A percentile compares a stretch with the other conserved stretches of the same genome.
These are phyloP conservation scores for Suillus tomentosus DNA, from an alignment of 768 basidiomycete species.

Conservation along the genomic window DNA sequence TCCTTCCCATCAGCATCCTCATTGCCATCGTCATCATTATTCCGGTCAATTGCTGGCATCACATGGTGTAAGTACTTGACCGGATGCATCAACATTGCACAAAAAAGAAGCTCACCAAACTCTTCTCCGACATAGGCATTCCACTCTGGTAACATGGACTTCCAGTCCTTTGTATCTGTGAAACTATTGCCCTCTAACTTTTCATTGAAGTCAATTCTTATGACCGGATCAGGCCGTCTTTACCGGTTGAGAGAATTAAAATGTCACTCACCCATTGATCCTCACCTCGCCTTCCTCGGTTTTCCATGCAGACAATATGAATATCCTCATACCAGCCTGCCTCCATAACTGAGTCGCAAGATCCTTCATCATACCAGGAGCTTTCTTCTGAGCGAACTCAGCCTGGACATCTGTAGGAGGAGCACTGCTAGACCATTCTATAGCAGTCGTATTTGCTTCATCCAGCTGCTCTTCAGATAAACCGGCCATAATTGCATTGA, in stretches of 20 bases:
- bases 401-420: constrained; percentile 2
- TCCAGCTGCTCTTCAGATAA: no score
- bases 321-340: constrained; percentile 8
- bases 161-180: no score
- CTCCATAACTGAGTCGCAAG: constrained; percentile 1
- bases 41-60: not conserved
- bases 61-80: not conserved
- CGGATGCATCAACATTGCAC: not conserved
- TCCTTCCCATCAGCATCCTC: not conserved
- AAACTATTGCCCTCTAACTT: not conserved
- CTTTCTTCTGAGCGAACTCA: constrained; percentile 1
- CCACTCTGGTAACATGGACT: not conserved
- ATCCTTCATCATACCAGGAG: not conserved
- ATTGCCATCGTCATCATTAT: not conserved
- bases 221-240: not conserved
- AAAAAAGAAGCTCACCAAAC: not conserved
- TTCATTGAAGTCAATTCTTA: not conserved
- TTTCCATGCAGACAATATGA: not conserved
- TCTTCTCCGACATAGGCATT: not conserved
- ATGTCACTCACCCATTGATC: not conserved
- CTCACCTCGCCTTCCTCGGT: not conserved
- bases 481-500: not conserved
- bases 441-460: no score
- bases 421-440: not conserved
- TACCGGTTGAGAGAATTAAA: not conserved